Percentiles rank a stretch among this genome's conserved stretches.
phyloP scores from a whole-genome alignment of 2,329 filamentous ascomycete genomes.

The Phialophora tarda region DNA sequence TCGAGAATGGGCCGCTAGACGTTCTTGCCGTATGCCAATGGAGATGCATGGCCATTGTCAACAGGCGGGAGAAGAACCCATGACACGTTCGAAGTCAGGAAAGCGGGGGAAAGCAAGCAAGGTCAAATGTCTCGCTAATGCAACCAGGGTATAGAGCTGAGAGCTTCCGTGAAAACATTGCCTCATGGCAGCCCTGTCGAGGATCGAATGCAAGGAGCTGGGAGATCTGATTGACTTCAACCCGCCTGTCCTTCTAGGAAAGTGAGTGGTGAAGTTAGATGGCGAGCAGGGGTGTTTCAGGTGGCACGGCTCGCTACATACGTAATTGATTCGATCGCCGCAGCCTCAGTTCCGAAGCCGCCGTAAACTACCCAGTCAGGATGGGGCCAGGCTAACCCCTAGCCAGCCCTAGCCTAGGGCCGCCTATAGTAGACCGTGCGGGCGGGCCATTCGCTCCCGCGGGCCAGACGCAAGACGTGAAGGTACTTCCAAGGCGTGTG shows the following conservation, averaged over 20 bases:
- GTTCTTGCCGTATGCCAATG: not conserved
- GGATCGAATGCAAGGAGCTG: not conserved
- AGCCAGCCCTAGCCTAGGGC: not conserved
- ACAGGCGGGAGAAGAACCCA: not conserved
- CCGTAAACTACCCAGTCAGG: not conserved
- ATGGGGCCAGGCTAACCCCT: not conserved
- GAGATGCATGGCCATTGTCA: not conserved
- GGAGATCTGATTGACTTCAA: not conserved
- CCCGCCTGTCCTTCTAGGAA: not conserved
- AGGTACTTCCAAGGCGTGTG: not conserved
- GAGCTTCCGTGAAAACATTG: not conserved
- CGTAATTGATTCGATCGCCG: not conserved
- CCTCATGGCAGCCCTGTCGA: slow-evolving; percentile 1
- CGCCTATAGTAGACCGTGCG: too few species aligned
- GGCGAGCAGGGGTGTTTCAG: slow-evolving; percentile 6
- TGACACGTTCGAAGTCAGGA: slow-evolving; percentile 4
- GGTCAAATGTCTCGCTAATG: not conserved
- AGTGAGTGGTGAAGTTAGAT: slow-evolving; percentile 12
- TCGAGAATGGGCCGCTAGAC: not conserved
- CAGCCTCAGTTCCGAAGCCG: not conserved
- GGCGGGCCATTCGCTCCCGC: not conserved
- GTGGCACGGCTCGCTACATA: not conserved
- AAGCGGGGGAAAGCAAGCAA: not conserved
- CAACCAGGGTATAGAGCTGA: not conserved
- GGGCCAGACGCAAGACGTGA: not conserved